Conservation (phyloP, 148 eudicot genomes). For the Rhododendron ferrugineum region DNA sequence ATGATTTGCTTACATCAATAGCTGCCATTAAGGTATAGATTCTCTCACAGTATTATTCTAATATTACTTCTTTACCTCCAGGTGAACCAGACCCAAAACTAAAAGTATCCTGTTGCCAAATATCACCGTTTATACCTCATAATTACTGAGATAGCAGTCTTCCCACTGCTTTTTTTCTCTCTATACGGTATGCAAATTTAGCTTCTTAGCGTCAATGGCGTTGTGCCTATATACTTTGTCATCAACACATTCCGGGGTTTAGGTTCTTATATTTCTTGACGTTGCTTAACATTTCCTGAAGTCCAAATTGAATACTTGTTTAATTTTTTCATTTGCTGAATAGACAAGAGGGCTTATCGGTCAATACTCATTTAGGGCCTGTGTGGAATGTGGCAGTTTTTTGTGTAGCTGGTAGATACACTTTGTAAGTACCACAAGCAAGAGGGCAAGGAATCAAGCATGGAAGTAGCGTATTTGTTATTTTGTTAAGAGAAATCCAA, state of each 20-base stretch:
- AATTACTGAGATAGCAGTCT: slow-evolving; percentile 90
- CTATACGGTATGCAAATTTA: slow-evolving; percentile 60
- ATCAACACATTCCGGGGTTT: no score
- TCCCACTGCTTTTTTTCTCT: slow-evolving; percentile 91
- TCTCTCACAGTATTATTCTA: neutral
- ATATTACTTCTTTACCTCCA: slow-evolving; percentile 22
- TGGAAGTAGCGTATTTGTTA: neutral
- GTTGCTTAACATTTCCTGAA: no score
- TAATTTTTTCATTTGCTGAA: neutral
- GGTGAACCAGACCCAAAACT: slow-evolving; percentile 99
- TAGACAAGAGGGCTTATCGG: neutral
- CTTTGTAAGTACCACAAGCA: neutral
- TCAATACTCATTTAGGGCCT: neutral
- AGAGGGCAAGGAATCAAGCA: neutral
- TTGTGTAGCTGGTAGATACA: neutral
- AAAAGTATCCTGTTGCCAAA: slow-evolving; percentile 90
- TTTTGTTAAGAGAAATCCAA: neutral
- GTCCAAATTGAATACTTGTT: neutral
- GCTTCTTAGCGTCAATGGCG: neutral
- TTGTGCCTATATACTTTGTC: neutral
- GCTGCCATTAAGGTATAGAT: neutral
- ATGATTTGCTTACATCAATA: slow-evolving; percentile 11
- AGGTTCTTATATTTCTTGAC: no score
- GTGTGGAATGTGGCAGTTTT: neutral
- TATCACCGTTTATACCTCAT: slow-evolving; percentile 97